Conservation (phyloP, 1,284 basidiomycete genomes). For the Hypsizygus ulmarius region DNA sequence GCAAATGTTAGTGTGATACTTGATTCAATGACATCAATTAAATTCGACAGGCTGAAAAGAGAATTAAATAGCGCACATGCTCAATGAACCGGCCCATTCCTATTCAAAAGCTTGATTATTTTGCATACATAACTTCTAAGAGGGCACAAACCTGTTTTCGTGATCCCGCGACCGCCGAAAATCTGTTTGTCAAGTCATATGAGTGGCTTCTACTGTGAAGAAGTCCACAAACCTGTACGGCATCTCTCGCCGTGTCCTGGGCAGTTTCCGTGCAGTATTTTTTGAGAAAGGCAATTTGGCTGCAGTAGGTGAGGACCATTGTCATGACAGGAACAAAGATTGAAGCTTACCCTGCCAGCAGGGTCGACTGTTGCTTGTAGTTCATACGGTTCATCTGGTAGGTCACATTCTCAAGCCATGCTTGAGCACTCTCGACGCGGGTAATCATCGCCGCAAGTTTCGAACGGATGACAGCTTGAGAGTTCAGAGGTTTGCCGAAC, state of each 20-base stretch:
- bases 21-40: background rate
- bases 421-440: constrained; percentile 70
- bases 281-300: constrained; percentile 69
- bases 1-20: constrained; percentile 59
- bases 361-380: constrained; percentile 37
- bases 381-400: constrained; percentile 80
- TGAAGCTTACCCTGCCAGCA: constrained; percentile 44
- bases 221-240: constrained; percentile 41
- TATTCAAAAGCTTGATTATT: constrained; percentile 2
- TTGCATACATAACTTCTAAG: background rate
- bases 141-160: constrained; percentile 41
- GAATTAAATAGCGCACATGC: constrained; percentile 39
- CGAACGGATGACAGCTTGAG: constrained; percentile 75
- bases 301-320: constrained; percentile 20
- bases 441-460: constrained; percentile 80
- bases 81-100: constrained; percentile 67
- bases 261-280: constrained; percentile 54
- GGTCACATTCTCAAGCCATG: constrained; percentile 78
- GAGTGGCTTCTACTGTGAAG: background rate
- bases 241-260: constrained; percentile 66
- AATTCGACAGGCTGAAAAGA: background rate
- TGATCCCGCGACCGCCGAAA: constrained; percentile 67
- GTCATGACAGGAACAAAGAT: background rate
- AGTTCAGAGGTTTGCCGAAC: constrained; percentile 73
- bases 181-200: constrained; percentile 35